Base-by-base conservation (phyloP, 2,329 filamentous ascomycete genomes). In the Scedosporium minutisporum region DNA sequence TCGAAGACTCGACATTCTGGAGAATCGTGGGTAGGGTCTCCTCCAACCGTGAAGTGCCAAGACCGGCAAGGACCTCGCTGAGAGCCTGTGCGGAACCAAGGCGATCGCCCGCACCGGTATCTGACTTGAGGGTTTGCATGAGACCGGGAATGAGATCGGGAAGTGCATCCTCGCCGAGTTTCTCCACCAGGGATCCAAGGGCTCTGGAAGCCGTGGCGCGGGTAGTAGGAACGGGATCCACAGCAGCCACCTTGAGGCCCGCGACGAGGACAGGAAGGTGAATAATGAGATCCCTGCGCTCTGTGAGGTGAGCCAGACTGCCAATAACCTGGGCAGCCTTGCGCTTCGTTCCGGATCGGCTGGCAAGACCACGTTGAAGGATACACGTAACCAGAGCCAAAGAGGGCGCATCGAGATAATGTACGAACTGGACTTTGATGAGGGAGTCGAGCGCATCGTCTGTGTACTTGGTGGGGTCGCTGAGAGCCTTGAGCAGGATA, bases 291-390 rank as follows among this genome's bases (percentile, higher is more conserved):
- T 99, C 96, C 75, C 95, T 96, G 70, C 95, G 89, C 72, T 99
- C 95, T 1, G 95, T 97, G 66, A 99, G 84, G 79, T 99, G 96
- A 41, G 95, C 95, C 71, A 99, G 81, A 78, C 93, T 97, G 69
- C 95, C 95, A 75, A 99, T 99, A 67, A 99, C 96, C 72, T 99
- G 95, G 1, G 95, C 88, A 61, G 96, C 90, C 76, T 99, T 99
- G 68, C 93, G 86, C 77, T 99, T 99, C 9, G 95, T 99, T 66
- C 89, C 90, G 63, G 96, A 99, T 58, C 96, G 84, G 72, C 97
- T 95, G 62, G 87, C 87, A 48, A 99, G 79, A 64, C 95, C 95
- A 72, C 96, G 90, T 75, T 99, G 93, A 42, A 99, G 80, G 68
- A 99, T 97, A 66, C 95, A 91, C 57, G 95, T 96, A 66, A 99